phyloP scores from a whole-genome alignment of 768 basidiomycete genomes.

The Tulasnella sp. region DNA sequence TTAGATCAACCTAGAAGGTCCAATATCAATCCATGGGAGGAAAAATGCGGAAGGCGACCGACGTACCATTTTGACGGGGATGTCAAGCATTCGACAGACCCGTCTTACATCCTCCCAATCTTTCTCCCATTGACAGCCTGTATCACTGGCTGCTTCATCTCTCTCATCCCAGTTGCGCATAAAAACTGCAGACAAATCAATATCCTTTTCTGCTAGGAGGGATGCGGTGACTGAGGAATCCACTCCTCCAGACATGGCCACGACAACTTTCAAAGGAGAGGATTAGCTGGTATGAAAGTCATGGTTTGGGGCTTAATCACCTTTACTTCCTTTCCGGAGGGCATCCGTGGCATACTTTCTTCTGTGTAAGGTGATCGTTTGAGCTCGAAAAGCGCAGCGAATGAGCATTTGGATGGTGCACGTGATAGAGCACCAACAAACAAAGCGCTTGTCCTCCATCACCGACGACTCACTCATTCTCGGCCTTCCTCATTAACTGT shows the following conservation, averaged over 20 bases:
- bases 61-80: conserved; percentile 64
- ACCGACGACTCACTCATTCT: too few species aligned
- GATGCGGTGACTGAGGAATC: conserved; percentile 86
- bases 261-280: conserved; percentile 48
- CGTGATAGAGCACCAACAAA: too few species aligned
- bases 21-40: not conserved
- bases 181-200: conserved; percentile 76
- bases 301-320: not conserved
- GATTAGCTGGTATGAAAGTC: too few species aligned
- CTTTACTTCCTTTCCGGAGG: conserved; percentile 1
- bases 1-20: conserved; percentile 67
- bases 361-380: too few species aligned
- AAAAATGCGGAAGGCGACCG: not conserved
- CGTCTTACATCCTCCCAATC: conserved; percentile 86
- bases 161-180: conserved; percentile 96
- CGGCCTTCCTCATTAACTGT: too few species aligned
- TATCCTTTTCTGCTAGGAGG: conserved; percentile 60
- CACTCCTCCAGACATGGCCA: conserved; percentile 93
- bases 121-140: conserved; percentile 91
- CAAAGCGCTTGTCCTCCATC: too few species aligned
- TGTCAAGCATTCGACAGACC: conserved; percentile 61
- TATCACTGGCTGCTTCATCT: conserved; percentile 66
- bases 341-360: too few species aligned
- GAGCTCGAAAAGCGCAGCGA: too few species aligned
- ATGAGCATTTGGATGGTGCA: too few species aligned